Evolutionary conservation across 208 protist genomes (phyloP), one percentile per base, ranked within the genome.

Genomic region (Lotmaria passim): DNA sequence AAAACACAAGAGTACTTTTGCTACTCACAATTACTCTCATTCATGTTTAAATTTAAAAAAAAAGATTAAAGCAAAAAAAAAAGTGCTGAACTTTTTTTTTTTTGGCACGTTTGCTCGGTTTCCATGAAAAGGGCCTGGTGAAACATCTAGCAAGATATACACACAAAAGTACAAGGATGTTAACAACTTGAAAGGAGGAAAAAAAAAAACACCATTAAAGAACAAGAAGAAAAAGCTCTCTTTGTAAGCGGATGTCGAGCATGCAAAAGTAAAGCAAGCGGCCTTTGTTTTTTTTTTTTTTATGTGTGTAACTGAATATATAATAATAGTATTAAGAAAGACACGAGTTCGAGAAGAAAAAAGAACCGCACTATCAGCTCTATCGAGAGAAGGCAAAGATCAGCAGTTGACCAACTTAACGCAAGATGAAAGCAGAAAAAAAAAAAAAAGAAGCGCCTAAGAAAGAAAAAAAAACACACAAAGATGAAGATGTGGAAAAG

Each of bases 391-490:
- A n/a, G n/a, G n/a, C n/a, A n/a, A n/a, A n/a, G n/a, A n/a, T n/a
- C n/a, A n/a, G n/a, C n/a, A n/a, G n/a, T n/a, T n/a, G 38, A 41
- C 38, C 38, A 41, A 41, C 7, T 7, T 7, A 47, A n/a, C 10
- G 43, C 43, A 47, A 48, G 12, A 70, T 19, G 34, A 69, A 60
- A 34, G 39, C 10, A 51, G 46, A 31, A 59, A n/a, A 53, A 7
- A 7, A 57, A 59, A 51, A 50, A 62, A 61, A 53, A 55, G 65
- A 24, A 36, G 8, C 12, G 34, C 28, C 43, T 4, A 48, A 61
- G 38, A 70, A 31, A 33, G 38, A 59, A 47, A 55, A 30, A 57
- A 57, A n/a, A n/a, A n/a, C n/a, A n/a, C n/a, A n/a, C n/a, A n/a
- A n/a, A n/a, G n/a, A n/a, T n/a, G n/a, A n/a, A n/a, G n/a, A n/a